These are phyloP conservation scores for Naematelia aurantialba DNA, from an alignment of 768 basidiomycete species.

Conservation along the genomic window DNA sequence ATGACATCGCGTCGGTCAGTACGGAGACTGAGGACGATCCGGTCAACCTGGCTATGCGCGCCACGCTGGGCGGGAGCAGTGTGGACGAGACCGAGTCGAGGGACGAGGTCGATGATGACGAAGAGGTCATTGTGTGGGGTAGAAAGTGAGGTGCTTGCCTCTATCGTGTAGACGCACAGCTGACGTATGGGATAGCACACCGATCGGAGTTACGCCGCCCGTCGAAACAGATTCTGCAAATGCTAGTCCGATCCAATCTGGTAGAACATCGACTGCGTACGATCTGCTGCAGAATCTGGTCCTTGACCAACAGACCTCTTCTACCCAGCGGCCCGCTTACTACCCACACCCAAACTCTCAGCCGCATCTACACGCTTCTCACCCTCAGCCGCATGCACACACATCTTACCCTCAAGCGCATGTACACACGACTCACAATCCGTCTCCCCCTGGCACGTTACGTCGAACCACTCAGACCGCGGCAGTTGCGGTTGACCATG, in stretches of 20 bases:
- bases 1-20: conserved; percentile 63
- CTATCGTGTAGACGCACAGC: not conserved
- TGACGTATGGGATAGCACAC: not conserved
- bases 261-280: conserved; percentile 18
- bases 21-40: conserved; percentile 79
- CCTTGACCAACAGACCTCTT: conserved; percentile 8
- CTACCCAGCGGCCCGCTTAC: not conserved
- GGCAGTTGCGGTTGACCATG: conserved; percentile 4
- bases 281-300: conserved; percentile 38
- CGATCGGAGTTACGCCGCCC: not conserved
- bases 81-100: conserved; percentile 54
- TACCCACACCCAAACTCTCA: not conserved
- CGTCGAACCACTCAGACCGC: not conserved
- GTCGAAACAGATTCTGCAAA: not conserved
- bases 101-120: conserved; percentile 56
- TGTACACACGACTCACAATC: conserved; percentile 4
- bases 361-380: conserved; percentile 3
- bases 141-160: conserved; percentile 8
- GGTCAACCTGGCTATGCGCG: conserved; percentile 58
- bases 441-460: not conserved
- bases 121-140: conserved; percentile 67
- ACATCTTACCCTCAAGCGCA: conserved; percentile 4
- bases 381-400: not conserved
- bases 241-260: conserved; percentile 1
- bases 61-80: conserved; percentile 58